Evolutionary conservation across 305 asterid genomes (phyloP).

Genomic region (Striga hermonthica): DNA sequence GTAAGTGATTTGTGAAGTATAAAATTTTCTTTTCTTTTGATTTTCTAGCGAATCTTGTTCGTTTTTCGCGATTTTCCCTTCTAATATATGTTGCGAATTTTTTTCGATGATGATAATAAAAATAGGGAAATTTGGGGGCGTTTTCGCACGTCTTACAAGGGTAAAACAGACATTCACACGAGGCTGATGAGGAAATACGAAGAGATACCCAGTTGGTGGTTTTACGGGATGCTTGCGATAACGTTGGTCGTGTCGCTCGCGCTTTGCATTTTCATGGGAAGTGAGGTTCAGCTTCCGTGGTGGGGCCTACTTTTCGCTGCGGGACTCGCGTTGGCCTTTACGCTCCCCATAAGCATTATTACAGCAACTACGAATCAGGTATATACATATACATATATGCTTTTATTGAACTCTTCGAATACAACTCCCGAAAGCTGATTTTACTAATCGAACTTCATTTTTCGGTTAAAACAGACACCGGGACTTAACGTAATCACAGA

Average conservation of each 20-base stretch:
- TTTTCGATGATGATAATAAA: no score
- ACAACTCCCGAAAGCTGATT: no score
- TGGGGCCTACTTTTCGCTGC: slow-evolving; percentile 61
- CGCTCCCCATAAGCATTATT: slow-evolving; percentile 59
- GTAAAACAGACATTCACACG: slow-evolving; percentile 41
- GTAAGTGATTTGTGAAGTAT: slow-evolving; percentile 27
- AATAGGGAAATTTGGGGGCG: slow-evolving; percentile 39
- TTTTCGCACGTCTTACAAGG: slow-evolving; percentile 17
- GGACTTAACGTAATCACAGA: slow-evolving; percentile 76
- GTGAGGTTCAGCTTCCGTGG: slow-evolving; percentile 55
- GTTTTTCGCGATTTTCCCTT: background rate
- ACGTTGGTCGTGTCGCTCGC: slow-evolving; percentile 36
- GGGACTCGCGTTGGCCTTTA: slow-evolving; percentile 43
- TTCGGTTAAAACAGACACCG: slow-evolving; percentile 45
- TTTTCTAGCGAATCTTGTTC: background rate
- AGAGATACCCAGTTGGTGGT: slow-evolving; percentile 66
- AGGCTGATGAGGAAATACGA: slow-evolving; percentile 51
- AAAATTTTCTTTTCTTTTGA: background rate
- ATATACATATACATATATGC: no score
- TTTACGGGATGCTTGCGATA: slow-evolving; percentile 34
- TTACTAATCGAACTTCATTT: no score
- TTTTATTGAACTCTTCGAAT: no score
- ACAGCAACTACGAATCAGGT: slow-evolving; percentile 70
- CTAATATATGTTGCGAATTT: no score
- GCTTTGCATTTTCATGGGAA: slow-evolving; percentile 33